Evolutionary conservation across 2,329 filamentous ascomycete species (phyloP), one percentile per base, ranked within the genome.

Genomic region (Dactylellina sp.): DNA sequence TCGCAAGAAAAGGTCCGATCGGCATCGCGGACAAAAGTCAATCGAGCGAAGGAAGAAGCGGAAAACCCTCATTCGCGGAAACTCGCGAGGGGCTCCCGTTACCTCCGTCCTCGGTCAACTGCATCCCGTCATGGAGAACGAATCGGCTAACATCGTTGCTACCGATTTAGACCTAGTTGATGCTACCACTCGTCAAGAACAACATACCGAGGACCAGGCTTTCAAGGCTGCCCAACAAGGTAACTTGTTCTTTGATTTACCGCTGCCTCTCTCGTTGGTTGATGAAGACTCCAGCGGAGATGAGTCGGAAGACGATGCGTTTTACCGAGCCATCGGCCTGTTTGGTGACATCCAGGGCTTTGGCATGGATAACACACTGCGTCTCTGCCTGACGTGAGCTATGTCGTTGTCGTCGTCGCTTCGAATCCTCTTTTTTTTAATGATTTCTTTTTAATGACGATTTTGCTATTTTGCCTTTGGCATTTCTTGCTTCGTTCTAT

Each of bases 161-260:
- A 49, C 70, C 70, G 53, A 66, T 66, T 24, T 74, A 74, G 70
- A 55, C 55, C 56, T 74, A 74, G 70, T 35, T 53, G 68, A 74
- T 55, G 61, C 70, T 53, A 65, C 59, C 52, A 61, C 16, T 61
- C 61, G 70, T 74, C 61, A 74, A 74, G 70, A 74, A 74, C 70
- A 74, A 74, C 70, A 74, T 74, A 74, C 70, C 70, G 70, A 66
- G 44, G 70, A 74, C 46, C 70, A 74, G 70, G 61, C 70, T 74
- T 66, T 74, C 49, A 74, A 74, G 61, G 49, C 70, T 74, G 70
- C 70, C 66, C 70, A 66, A 56, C 62, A 75, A 75, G 71, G 71
- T 75, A 68, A 75, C 63, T 75, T 68, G 63, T 75, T 75, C 71
- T 75, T 75, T 75, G 71, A 75, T 70, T 75, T 75, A 70, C 71